Conservation (phyloP, 1,284 basidiomycete species). For the Naganishia liquefaciens region DNA sequence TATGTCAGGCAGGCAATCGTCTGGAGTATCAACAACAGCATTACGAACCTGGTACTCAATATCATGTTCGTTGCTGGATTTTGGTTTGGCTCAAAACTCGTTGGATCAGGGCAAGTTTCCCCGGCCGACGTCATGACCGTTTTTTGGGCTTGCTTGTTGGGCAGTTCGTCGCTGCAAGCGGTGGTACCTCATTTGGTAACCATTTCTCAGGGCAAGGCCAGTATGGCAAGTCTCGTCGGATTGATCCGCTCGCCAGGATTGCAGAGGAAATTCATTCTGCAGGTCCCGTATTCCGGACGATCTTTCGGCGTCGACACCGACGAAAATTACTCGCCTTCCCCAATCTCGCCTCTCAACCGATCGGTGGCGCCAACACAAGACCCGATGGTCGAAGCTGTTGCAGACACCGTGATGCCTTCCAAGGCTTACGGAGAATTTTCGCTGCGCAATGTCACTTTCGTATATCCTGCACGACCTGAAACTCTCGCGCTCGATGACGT, state of each 20-base stretch:
- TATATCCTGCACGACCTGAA: conserved; percentile 75
- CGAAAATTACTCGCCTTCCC: conserved; percentile 19
- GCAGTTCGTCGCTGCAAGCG: conserved; percentile 80
- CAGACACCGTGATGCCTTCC: conserved; percentile 46
- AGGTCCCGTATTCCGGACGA: neutral
- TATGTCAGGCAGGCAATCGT: conserved; percentile 62
- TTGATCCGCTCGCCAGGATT: conserved; percentile 54
- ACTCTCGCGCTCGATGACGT: conserved; percentile 55
- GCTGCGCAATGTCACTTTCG: conserved; percentile 73
- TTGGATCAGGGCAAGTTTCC: conserved; percentile 67
- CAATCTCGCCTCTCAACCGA: conserved; percentile 15
- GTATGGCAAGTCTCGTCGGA: conserved; percentile 70
- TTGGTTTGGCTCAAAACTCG: conserved; percentile 89
- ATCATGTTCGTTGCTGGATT: conserved; percentile 95
- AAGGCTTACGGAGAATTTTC: conserved; percentile 74
- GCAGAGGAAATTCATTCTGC: neutral
- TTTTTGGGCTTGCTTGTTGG: conserved; percentile 94
- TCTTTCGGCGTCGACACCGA: conserved; percentile 1
- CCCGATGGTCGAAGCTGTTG: neutral
- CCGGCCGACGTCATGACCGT: conserved; percentile 86
- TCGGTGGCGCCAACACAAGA: neutral
- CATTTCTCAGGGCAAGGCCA: conserved; percentile 81
- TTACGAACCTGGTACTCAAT: conserved; percentile 77
- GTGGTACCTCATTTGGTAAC: conserved; percentile 75
- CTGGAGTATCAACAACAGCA: conserved; percentile 72